Evolutionary conservation across 1,284 basidiomycete species (phyloP).

Genomic region (Ceratobasidium sp.): DNA sequence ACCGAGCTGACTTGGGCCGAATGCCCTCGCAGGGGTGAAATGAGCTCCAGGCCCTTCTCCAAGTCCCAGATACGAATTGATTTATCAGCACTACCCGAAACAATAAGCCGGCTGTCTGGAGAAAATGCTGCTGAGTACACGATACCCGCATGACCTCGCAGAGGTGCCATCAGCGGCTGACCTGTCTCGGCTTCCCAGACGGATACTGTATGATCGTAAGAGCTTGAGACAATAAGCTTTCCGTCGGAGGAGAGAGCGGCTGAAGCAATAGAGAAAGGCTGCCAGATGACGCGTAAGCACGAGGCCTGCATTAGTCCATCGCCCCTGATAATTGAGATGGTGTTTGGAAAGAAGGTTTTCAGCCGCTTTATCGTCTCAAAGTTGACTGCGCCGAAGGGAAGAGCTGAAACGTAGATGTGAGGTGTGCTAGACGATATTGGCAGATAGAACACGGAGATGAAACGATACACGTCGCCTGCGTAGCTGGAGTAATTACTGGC

Average conservation of each 20-base stretch:
- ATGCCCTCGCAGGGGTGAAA: constrained; percentile 2
- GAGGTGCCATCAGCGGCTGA: constrained; percentile 15
- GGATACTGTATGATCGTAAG: constrained; percentile 34
- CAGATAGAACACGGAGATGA: not conserved
- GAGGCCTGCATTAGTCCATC: not conserved
- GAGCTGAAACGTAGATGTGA: constrained; percentile 18
- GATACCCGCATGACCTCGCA: constrained; percentile 20
- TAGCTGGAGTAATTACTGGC: not conserved
- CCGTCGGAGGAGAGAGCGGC: constrained; percentile 20
- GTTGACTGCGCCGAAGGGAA: not conserved
- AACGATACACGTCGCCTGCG: not conserved
- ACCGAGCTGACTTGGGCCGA: constrained; percentile 1
- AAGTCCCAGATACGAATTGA: constrained; percentile 37
- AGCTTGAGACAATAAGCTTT: constrained; percentile 26
- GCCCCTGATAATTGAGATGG: not conserved
- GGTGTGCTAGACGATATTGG: constrained; percentile 14
- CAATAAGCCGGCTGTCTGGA: constrained; percentile 52
- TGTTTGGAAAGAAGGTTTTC: not conserved
- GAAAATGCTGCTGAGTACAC: constrained; percentile 56
- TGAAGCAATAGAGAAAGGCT: not conserved
- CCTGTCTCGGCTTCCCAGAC: constrained; percentile 39
- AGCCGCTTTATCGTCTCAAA: not conserved
- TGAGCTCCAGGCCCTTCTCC: constrained; percentile 20
- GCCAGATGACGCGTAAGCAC: not conserved
- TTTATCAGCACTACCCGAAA: constrained; percentile 25